A percentile compares a stretch with the other conserved stretches of the same genome.
These are phyloP conservation scores for Auxenochlorella pyrenoidosa DNA, from an alignment of 139 green algal genomes.

Conservation along the genomic window DNA sequence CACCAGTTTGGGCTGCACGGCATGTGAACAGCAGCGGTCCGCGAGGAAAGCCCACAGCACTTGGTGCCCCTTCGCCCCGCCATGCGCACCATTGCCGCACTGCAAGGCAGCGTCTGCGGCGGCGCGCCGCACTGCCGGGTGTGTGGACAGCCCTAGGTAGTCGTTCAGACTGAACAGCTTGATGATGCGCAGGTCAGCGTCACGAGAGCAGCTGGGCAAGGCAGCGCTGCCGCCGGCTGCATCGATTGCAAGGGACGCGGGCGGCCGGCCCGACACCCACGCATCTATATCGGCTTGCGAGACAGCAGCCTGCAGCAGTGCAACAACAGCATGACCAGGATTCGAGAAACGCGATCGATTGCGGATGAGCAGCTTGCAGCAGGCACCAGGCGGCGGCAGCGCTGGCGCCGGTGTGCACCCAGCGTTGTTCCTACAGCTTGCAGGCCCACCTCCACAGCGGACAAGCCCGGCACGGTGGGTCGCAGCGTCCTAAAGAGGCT, in stretches of 20 bases:
- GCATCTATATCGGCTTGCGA: constrained; percentile 44
- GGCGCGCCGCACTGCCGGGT: constrained; percentile 78
- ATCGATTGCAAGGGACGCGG: neutral
- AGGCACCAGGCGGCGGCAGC: no score
- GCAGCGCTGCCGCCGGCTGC: neutral
- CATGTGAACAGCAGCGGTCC: no score
- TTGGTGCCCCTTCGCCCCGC: no score
- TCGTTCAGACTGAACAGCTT: constrained; percentile 93
- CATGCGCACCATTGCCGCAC: constrained; percentile 40
- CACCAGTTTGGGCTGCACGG: no score
- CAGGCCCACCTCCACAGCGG: constrained; percentile 38
- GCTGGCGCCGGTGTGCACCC: no score
- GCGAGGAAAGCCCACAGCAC: no score
- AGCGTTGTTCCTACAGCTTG: neutral
- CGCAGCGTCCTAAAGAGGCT: constrained; percentile 58
- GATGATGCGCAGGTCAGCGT: constrained; percentile 47
- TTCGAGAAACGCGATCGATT: neutral
- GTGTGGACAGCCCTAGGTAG: constrained; percentile 92
- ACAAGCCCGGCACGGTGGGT: constrained; percentile 46
- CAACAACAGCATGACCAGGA: no score
- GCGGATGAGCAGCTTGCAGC: no score
- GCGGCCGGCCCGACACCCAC: constrained; percentile 27
- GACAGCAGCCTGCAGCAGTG: constrained; percentile 37
- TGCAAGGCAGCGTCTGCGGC: constrained; percentile 56
- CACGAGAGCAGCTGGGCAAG: neutral